Evolutionary conservation across 169 alveolate species (phyloP), one percentile per base, ranked within the genome.

Genomic region (Eimeria praecox): DNA sequence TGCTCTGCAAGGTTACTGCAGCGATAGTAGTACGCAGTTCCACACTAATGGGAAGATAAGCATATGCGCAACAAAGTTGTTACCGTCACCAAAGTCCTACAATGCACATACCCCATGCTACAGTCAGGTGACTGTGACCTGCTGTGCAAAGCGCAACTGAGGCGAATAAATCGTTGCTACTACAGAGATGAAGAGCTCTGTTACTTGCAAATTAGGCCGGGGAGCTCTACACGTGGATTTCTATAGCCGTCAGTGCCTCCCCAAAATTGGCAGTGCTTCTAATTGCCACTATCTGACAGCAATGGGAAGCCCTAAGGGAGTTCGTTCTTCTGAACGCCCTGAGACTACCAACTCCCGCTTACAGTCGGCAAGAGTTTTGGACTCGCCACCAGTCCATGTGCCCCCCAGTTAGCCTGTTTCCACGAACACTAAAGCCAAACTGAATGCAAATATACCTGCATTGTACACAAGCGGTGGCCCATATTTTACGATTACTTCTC

Each of bases 401-500:
- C 5, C 12, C 5, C 5, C 22, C 69, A 22, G n/a, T 59, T 9
- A 59, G 30, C 9, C 42, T n/a, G 38, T 42, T 9, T 30, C 42
- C 42, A 30, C 42, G 30, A 8, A 27, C 40, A 12, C 14, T 5
- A 27, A 30, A 66, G 42, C 38, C 22, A 42, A 66, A 66, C 4
- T n/a, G 77, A 66, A 66, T 66, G 77, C 24, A 66, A 27, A 52
- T 44, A 16, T 44, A n/a, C 69, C 62, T 12, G 42, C 6, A 12
- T 5, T 20, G 44, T 16, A 22, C 71, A 42, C 33, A 3, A 46
- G 42, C 33, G 90, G 69, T 62, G 6, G n/a, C 27, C 9, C 30
- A 27, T 10, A 12, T 52, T 73, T 9, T 35, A n/a, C 71, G 33
- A 27, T 56, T 42, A 85, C 92, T 85, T 85, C 22, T 85, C 92